phyloP scores from a whole-genome alignment of 23 red algal species.

The Rhodosorus marinus region DNA sequence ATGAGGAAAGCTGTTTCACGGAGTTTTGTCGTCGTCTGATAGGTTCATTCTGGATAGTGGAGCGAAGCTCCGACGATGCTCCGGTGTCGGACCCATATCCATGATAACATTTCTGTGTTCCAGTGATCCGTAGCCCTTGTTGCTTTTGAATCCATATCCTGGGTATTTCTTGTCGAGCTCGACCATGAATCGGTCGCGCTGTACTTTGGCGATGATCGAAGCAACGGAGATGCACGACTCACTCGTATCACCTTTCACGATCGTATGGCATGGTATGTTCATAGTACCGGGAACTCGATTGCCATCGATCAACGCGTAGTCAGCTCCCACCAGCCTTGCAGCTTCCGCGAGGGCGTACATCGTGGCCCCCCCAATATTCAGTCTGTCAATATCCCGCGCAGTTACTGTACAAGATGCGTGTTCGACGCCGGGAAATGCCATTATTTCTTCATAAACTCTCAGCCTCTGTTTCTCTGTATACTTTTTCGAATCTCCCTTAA shows the following conservation, averaged over 20 bases:
- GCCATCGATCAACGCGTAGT: slow-evolving; percentile 44
- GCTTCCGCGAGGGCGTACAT: slow-evolving; percentile 23
- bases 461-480: slow-evolving; percentile 2
- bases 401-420: slow-evolving; percentile 12
- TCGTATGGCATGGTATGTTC: background rate
- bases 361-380: slow-evolving; percentile 64
- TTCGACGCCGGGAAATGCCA: background rate
- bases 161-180: slow-evolving; percentile 30
- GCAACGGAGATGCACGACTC: slow-evolving; percentile 31
- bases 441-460: background rate
- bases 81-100: slow-evolving; percentile 24
- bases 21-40: no score
- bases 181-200: slow-evolving; percentile 54
- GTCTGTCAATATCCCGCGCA: slow-evolving; percentile 14
- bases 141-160: slow-evolving; percentile 49
- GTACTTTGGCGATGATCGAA: slow-evolving; percentile 50
- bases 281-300: background rate
- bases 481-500: slow-evolving; percentile 14
- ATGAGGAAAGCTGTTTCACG: no score
- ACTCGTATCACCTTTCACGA: slow-evolving; percentile 25
- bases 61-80: no score
- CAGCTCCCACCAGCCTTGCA: slow-evolving; percentile 1
- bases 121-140: slow-evolving; percentile 56
- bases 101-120: slow-evolving; percentile 16
- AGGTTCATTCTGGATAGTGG: no score